Percentiles rank a stretch among this genome's conserved stretches.
phyloP scores from a whole-genome alignment of 257 asterid genomes.

The Nicotiana tomentosiformis region DNA sequence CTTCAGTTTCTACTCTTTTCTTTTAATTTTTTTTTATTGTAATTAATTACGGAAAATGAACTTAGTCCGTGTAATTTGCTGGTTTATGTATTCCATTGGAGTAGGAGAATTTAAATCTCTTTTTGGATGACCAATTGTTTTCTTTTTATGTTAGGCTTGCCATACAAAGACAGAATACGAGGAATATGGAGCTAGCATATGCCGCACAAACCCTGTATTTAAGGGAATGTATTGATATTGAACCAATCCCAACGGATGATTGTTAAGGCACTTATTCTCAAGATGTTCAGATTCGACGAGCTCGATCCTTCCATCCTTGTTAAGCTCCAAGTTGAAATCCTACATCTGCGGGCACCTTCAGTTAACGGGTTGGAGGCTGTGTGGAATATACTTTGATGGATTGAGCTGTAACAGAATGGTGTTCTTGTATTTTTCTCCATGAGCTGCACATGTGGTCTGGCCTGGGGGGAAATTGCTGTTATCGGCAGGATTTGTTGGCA shows the following conservation, averaged over 20 bases:
- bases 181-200: constrained; percentile 92
- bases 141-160: constrained; percentile 53
- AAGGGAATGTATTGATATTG: constrained; percentile 84
- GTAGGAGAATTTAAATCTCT: not conserved
- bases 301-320: not conserved
- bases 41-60: not conserved
- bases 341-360: constrained; percentile 9
- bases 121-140: not conserved
- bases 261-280: constrained; percentile 1
- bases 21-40: constrained; percentile 1
- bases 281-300: not conserved
- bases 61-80: not conserved
- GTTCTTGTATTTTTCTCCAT: constrained; percentile 30
- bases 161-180: constrained; percentile 98
- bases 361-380: constrained; percentile 20
- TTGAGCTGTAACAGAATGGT: constrained; percentile 19
- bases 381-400: constrained; percentile 4
- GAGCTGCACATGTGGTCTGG: constrained; percentile 15
- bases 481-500: not conserved
- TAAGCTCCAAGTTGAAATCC: constrained; percentile 5
- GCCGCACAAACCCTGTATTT: constrained; percentile 91
- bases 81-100: not conserved
- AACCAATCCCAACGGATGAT: constrained; percentile 13
- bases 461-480: constrained; percentile 3
- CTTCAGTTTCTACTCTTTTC: not conserved